Conservation (phyloP, 2,329 filamentous ascomycete species). For the Peltaster fructicola region DNA sequence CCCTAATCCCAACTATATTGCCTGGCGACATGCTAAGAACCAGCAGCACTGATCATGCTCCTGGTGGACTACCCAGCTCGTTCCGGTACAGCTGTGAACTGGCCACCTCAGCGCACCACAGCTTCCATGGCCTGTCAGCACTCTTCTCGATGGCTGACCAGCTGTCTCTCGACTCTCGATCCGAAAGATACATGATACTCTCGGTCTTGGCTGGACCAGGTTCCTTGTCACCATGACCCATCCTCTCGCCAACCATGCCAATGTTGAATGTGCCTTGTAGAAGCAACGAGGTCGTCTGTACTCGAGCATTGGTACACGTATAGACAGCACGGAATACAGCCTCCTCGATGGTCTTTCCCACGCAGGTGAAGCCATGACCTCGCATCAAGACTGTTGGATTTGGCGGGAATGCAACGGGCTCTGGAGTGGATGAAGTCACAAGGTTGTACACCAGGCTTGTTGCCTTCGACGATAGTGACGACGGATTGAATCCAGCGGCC, state of each 20-base stretch:
- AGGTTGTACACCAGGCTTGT: slow-evolving; percentile 15
- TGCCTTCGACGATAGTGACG: slow-evolving; percentile 12
- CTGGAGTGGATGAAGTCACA: slow-evolving; percentile 10
- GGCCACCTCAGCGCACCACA: slow-evolving; percentile 27
- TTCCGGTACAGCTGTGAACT: slow-evolving; percentile 23
- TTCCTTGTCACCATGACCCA: slow-evolving; percentile 21
- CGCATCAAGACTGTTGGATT: slow-evolving; percentile 21
- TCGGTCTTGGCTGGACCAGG: slow-evolving; percentile 24
- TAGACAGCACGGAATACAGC: slow-evolving; percentile 29
- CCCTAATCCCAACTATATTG: too few species aligned
- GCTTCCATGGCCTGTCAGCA: slow-evolving; percentile 23
- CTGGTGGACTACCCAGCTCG: too few species aligned
- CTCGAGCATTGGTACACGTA: slow-evolving; percentile 22
- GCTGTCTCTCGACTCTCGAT: slow-evolving; percentile 24
- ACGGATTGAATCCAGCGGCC: slow-evolving; percentile 15
- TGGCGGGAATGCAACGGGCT: slow-evolving; percentile 9
- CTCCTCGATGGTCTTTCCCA: slow-evolving; percentile 25
- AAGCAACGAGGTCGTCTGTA: slow-evolving; percentile 22
- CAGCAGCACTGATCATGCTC: too few species aligned
- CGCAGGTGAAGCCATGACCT: slow-evolving; percentile 28
- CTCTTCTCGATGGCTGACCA: slow-evolving; percentile 19
- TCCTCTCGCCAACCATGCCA: slow-evolving; percentile 21
- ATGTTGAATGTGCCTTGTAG: slow-evolving; percentile 22
- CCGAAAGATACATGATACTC: slow-evolving; percentile 24
- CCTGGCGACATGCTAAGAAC: too few species aligned